These are phyloP conservation scores for Casuarina equisetifolia DNA, from an alignment of 306 rosid genomes.

Conservation along the genomic window DNA sequence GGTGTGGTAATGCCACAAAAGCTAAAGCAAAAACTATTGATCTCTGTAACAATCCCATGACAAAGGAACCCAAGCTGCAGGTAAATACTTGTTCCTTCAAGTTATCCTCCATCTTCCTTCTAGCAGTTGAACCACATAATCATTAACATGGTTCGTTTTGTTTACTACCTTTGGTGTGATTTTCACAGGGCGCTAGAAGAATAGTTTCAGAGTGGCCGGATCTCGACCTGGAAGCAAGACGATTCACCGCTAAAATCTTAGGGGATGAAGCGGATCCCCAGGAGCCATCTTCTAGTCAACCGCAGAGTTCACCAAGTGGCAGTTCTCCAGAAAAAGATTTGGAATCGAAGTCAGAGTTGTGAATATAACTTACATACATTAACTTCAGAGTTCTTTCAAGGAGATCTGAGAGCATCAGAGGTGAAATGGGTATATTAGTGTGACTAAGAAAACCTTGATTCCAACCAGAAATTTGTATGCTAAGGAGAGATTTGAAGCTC, in stretches of 20 bases:
- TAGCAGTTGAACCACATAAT: slow-evolving; percentile 13
- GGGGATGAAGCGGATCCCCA: slow-evolving; percentile 55
- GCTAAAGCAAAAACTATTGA: slow-evolving; percentile 93
- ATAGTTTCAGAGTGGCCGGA: slow-evolving; percentile 93
- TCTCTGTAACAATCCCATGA: slow-evolving; percentile 99
- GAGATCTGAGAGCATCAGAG: not conserved
- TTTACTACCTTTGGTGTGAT: slow-evolving; percentile 16
- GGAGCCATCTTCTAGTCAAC: slow-evolving; percentile 47
- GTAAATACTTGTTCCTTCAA: slow-evolving; percentile 36
- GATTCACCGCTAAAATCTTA: slow-evolving; percentile 69
- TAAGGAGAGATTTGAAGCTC: not conserved
- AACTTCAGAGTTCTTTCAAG: not conserved
- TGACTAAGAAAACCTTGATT: not conserved
- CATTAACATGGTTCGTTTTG: not conserved
- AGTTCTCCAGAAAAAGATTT: slow-evolving; percentile 39
- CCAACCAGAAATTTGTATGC: not conserved
- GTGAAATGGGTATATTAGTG: not conserved
- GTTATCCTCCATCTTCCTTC: not conserved
- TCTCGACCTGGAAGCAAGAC: slow-evolving; percentile 86
- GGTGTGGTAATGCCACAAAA: slow-evolving; percentile 99
- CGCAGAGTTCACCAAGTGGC: slow-evolving; percentile 27
- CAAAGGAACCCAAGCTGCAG: slow-evolving; percentile 98
- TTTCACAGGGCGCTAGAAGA: slow-evolving; percentile 83
- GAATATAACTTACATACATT: slow-evolving; percentile 21
- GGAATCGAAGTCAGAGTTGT: slow-evolving; percentile 86